Base-by-base conservation (phyloP, 441 rosid genomes). In the Eutrema salsugineum region DNA sequence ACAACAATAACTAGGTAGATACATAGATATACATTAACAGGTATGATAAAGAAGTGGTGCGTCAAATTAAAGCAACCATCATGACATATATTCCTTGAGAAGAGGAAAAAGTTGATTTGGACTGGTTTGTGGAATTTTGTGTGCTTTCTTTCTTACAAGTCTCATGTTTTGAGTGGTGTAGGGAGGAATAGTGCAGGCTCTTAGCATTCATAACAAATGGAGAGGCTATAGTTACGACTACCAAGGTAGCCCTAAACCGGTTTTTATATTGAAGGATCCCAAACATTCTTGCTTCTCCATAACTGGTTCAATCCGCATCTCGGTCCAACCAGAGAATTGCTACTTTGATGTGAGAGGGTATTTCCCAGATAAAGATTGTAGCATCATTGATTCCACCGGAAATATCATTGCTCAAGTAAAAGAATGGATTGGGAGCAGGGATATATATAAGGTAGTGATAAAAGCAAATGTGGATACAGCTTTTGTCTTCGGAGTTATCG, bases 151-250 rank as follows among this genome's bases (percentile, higher is more conserved):
- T 20, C 22, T 39, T 59, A 59, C 19, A 22, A 38, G 32, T 22
- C 19, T 20, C 17, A 59, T 59, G 49, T 24, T 11, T 71, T 71
- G 68, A 17, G 48, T 71, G 64, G 40, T 67, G 17, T 67, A 85
- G 88, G 86, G 83, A 80, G 97, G 97, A 27, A 59, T 87, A n/a
- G 79, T 93, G 47, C 80, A 91, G 70, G 98, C 91, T 39, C 68
- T 91, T 28, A 82, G 91, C 78, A 70, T 89, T 39, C 66, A 87
- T 16, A 87, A 72, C 78, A 91, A 81, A 58, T 91, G 97, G 98
- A 91, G 81, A 69, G 96, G 91, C n/a, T 91, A 88, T 78, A 71
- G 63, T 48, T 84, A 47, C 11, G 84, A 83, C 55, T 89, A 88
- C 8, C 84, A 87, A 80, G 97, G 88, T 59, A 71, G 81, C 17